A percentile compares a stretch with the other conserved stretches of the same genome.
Conservation (phyloP, 805 yeast species). For the Yamadazyma phyllophila region DNA sequence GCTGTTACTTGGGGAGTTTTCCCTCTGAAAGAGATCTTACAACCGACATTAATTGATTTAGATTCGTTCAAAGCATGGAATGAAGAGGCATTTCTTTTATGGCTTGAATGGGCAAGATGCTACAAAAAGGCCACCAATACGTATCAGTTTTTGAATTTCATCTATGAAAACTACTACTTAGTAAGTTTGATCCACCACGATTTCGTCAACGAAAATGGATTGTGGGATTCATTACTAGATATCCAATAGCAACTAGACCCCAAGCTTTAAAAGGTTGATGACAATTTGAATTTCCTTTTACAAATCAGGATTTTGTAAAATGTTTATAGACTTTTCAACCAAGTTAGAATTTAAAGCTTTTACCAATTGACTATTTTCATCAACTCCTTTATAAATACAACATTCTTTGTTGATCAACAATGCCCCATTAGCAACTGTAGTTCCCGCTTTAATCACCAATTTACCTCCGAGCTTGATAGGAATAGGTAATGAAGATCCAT, state of each 20-base stretch:
- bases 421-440: conserved; percentile 48
- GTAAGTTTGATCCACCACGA: conserved; percentile 90
- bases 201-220: conserved; percentile 64
- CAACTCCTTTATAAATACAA: conserved; percentile 33
- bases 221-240: conserved; percentile 65
- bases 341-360: conserved; percentile 32
- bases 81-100: conserved; percentile 89
- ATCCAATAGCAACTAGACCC: conserved; percentile 15
- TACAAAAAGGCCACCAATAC: conserved; percentile 59
- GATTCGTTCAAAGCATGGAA: conserved; percentile 95
- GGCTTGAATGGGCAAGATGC: conserved; percentile 89
- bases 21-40: conserved; percentile 84
- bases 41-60: conserved; percentile 87
- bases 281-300: conserved; percentile 14
- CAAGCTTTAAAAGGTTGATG: conserved; percentile 6
- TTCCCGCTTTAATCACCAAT: conserved; percentile 47
- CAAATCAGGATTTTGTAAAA: conserved; percentile 24
- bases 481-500: conserved; percentile 26
- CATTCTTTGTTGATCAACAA: conserved; percentile 32
- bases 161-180: conserved; percentile 64
- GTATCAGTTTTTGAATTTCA: conserved; percentile 57
- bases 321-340: conserved; percentile 37
- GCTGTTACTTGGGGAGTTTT: conserved; percentile 99
- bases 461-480: conserved; percentile 57
- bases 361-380: conserved; percentile 22